Base-by-base conservation (phyloP, 805 yeast genomes). In the Blastobotrys robertii region DNA sequence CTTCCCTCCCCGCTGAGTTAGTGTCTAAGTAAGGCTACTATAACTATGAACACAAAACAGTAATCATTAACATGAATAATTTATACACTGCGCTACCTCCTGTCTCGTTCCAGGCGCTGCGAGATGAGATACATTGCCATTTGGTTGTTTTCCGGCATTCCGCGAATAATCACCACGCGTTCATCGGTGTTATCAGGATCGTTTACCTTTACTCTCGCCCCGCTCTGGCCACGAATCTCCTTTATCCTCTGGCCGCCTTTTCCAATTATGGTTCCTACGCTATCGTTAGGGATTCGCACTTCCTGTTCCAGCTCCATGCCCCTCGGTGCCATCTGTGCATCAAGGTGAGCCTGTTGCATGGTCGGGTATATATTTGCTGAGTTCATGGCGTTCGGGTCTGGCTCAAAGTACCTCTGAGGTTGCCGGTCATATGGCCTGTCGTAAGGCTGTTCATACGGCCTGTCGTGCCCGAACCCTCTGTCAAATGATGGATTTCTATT, bases 221-320 rank as follows among this genome's bases (percentile, higher is more conserved):
- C 86, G 25, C 87, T 76, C 25, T 75, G 70, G 45, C 77, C 77
- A 50, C 87, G 73, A 34, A 84, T 78, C 47, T 80, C 82, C 55
- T 77, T 81, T 44, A 84, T 78, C 51, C 78, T 81, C 56, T 79
- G 77, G 25, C 94, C 94, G 32, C 84, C 83, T 62, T 77, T 81
- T 2, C 94, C 94, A 48, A 84, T 84, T 15, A 84, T 78, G 32
- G 82, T 73, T 1, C 94, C 94, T 32, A 84, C 85, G 57, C 70
- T 80, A 31, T 73, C 71, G 56, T 81, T 78, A 19, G 88, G 85
- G 30, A 84, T 84, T 50, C 64, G 78, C 3, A 83, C 66, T 45
- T 81, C 86, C 60, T 81, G 46, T 8, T 37, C 16, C 16, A 43
- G 19, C 13, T 37, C 37, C 31, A 39, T 39, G 8, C 33, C 36